These are phyloP conservation scores for Guyanaporus albipodus DNA, from an alignment of 768 basidiomycete genomes.

Conservation along the genomic window DNA sequence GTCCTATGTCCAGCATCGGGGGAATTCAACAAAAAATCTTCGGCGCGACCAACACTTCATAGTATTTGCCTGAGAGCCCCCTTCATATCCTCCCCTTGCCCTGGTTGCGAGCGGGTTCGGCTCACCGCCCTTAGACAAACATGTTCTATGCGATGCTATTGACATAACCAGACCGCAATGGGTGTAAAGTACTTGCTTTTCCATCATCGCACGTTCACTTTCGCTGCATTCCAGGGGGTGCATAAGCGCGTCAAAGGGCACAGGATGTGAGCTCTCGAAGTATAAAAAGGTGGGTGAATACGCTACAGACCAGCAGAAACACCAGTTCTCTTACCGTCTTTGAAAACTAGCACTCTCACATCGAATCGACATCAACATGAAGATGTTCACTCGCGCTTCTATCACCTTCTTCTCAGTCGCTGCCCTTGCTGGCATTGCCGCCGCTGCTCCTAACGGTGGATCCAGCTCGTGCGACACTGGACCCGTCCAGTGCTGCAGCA, in stretches of 20 bases:
- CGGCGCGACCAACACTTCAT: not conserved
- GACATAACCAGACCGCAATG: not conserved
- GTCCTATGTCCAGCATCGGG: too few relatives aligned
- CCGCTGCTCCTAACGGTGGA: not conserved
- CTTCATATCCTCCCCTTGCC: not conserved
- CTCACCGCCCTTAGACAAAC: not conserved
- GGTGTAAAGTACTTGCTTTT: not conserved
- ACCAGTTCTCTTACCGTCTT: not conserved
- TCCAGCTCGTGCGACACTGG: constrained; percentile 40
- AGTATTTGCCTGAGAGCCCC: not conserved
- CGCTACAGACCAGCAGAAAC: not conserved
- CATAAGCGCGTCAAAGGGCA: not conserved
- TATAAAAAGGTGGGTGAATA: not conserved
- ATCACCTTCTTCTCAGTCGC: not conserved
- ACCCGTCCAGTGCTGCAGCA: constrained; percentile 16
- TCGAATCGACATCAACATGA: not conserved
- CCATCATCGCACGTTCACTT: constrained; percentile 1
- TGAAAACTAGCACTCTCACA: not conserved
- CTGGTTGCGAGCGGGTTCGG: not conserved
- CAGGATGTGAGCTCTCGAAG: not conserved
- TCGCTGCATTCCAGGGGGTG: not conserved
- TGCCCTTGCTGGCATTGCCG: constrained; percentile 5
- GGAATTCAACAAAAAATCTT: not conserved
- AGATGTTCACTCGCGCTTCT: constrained; percentile 3
- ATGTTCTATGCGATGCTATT: not conserved